These are phyloP conservation scores for Zea luxurians DNA, from an alignment of 176 grass and related monocot genomes.

Conservation along the genomic window DNA sequence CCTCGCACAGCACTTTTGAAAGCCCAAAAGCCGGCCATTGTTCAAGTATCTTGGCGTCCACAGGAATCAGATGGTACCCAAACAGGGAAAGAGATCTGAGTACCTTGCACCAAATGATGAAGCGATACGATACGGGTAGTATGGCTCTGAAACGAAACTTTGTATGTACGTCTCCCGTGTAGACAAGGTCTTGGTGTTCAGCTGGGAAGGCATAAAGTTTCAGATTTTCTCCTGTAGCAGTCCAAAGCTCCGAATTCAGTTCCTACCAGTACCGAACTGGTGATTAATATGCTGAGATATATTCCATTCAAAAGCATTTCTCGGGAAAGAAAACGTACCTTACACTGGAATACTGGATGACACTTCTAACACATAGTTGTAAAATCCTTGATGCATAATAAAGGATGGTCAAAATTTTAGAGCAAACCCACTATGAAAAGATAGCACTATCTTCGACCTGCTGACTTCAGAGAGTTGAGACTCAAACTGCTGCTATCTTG, in stretches of 20 bases:
- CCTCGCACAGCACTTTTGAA: constrained; percentile 37
- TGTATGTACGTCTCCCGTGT: constrained; percentile 23
- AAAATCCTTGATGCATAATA: constrained; percentile 8
- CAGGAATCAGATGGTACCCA: constrained; percentile 41
- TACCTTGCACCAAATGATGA: constrained; percentile 52
- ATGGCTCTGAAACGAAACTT: constrained; percentile 32
- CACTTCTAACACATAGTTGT: constrained; percentile 14
- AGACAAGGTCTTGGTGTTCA: constrained; percentile 34
- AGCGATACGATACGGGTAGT: constrained; percentile 42
- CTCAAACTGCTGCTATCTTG: background rate
- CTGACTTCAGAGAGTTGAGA: constrained; percentile 17
- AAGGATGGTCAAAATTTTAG: constrained; percentile 15
- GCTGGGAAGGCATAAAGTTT: constrained; percentile 35
- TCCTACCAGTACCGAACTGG: constrained; percentile 29
- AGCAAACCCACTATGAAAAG: constrained; percentile 8
- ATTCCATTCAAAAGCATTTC: background rate
- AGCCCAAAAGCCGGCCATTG: constrained; percentile 48
- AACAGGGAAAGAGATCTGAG: constrained; percentile 52
- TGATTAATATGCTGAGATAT: constrained; percentile 4
- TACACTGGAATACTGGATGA: background rate
- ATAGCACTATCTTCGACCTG: background rate
- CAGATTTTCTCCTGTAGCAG: constrained; percentile 31
- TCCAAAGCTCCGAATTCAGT: constrained; percentile 31
- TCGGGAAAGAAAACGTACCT: background rate
- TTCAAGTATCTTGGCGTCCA: constrained; percentile 52